A percentile compares a stretch with the other conserved stretches of the same genome.
Evolutionary conservation across 495 filamentous ascomycete species (phyloP).

Genomic region (Trichoderma virens): DNA sequence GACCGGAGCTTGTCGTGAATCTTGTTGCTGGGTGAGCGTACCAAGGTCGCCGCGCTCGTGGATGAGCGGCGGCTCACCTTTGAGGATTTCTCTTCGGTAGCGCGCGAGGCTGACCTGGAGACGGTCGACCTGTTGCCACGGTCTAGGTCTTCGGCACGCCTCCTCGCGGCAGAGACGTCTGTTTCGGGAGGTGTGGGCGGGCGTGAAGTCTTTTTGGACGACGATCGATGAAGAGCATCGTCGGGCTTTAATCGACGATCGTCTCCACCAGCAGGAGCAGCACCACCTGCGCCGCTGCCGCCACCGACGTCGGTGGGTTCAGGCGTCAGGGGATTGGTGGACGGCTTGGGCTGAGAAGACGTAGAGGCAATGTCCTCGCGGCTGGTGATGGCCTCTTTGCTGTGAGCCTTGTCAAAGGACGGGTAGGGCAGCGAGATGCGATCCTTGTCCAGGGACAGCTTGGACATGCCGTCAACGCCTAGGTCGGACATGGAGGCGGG

Average conservation of each 20-base stretch:
- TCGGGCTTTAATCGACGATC: conserved; percentile 29
- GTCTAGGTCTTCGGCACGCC: conserved; percentile 23
- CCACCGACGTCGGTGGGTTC: conserved; percentile 62
- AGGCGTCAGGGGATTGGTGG: conserved; percentile 59
- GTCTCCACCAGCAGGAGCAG: too few species aligned
- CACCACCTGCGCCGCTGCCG: too few species aligned
- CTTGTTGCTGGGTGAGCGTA: conserved; percentile 22
- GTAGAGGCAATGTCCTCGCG: conserved; percentile 42
- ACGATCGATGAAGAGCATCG: conserved; percentile 17
- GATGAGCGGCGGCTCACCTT: conserved; percentile 40
- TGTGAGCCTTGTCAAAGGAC: conserved; percentile 79
- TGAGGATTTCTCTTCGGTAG: conserved; percentile 33
- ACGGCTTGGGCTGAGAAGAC: conserved; percentile 12
- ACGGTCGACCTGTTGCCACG: conserved; percentile 10
- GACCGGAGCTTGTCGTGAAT: conserved; percentile 12
- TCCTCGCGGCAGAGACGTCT: conserved; percentile 41
- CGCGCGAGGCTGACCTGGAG: conserved; percentile 33
- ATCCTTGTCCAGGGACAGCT: conserved; percentile 27
- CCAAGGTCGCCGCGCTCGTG: conserved; percentile 38
- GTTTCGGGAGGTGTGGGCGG: conserved; percentile 51
- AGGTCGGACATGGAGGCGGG: conserved; percentile 32
- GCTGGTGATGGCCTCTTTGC: conserved; percentile 68
- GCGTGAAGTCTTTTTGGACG: conserved; percentile 32
- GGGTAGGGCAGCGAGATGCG: conserved; percentile 70
- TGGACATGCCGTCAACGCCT: conserved; percentile 40